Base-by-base conservation (phyloP, 164 flowering plant genomes). In the Cinnamomum chago region DNA sequence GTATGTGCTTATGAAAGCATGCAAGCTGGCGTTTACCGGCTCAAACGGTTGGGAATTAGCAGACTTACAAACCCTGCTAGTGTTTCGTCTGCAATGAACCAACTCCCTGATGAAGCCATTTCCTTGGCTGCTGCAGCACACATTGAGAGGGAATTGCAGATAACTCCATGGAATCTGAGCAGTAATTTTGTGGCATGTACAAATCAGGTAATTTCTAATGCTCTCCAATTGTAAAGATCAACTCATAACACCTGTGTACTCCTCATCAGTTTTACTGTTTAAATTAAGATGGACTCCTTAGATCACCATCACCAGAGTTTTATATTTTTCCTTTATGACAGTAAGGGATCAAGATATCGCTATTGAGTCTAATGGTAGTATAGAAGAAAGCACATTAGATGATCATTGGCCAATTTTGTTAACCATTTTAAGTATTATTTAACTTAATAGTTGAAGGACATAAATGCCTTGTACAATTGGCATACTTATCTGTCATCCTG, bases 81-180 rank as follows among this genome's bases (percentile, higher is more conserved):
- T 35, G 86, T 95, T 72, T 86, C 97, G 47, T 84, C 91, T 70
- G 99, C 99, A 51, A 89, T 93, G 98, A 92, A 90, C 84, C 98
- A 92, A 82, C 92, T 95, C 58, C 99, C 99, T 50, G 90, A 90
- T 85, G 99, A 95, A 84, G 99, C 99, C 12, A 90, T 95, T 72
- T 84, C 98, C 71, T 81, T 95, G 73, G 98, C 98, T 84, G 99
- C 97, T 78, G 97, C 98, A 70, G 91, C 99, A 65, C 99, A 95
- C 76, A 95, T 95, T 79, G 99, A 95, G 84, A 85, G 99, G 83
- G 99, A 95, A 79, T 80, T 95, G 76, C 95, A 85, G 85, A 93
- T 95, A 70, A 95, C 99, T 72, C 92, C 99, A 24, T 95, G 99
- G 99, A 95, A 88, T 83, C 85, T 95, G 76, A 93, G 92, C 74